Base-by-base conservation (phyloP, 2,329 filamentous ascomycete genomes). In the Didymella glomerata region DNA sequence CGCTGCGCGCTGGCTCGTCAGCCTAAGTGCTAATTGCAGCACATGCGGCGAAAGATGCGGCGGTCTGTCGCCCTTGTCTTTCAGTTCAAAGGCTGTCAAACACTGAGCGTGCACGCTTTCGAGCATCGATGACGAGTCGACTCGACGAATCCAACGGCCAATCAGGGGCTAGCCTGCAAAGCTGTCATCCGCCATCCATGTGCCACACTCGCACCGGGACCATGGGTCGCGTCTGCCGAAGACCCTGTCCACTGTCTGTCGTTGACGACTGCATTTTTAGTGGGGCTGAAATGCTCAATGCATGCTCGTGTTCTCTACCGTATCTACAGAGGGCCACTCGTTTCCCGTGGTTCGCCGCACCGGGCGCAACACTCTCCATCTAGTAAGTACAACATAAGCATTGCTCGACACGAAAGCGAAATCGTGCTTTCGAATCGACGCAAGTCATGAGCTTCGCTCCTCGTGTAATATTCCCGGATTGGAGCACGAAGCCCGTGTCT, bases 401-500 rank as follows among this genome's bases (percentile, higher is more conserved):
- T 27, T 11, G 18, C 24, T 27, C 28, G 30, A 41, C 30, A 32
- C 38, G 18, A 52, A n/a, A 55, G 8, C 30, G 11, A 46, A 30
- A 22, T 0, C 20, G 20, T 41, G 4, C 7, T 24, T 51, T 60
- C 46, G 30, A 30, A 40, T 42, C 45, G 34, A 20, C 57, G n/a
- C 54, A 45, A 34, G 34, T 52, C 50, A 49, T 49, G 44, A 51
- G 30, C 42, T 45, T 52, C 50, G 45, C 46, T 22, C 30, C 45
- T 64, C 60, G 63, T 60, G 55, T 58, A 54, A 55, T 45, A 47
- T 57, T 51, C 44, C 60, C 63, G n/a, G 30, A 50, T n/a, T n/a
- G 24, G 42, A 54, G 50, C 59, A 34, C 49, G 30, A 38, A 46
- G 25, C 58, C 50, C 41, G 47, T 58, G 13, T 25, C 34, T 47